phyloP scores from a whole-genome alignment of 2,329 filamentous ascomycete genomes.

The Hymenoscyphus fraxineus region DNA sequence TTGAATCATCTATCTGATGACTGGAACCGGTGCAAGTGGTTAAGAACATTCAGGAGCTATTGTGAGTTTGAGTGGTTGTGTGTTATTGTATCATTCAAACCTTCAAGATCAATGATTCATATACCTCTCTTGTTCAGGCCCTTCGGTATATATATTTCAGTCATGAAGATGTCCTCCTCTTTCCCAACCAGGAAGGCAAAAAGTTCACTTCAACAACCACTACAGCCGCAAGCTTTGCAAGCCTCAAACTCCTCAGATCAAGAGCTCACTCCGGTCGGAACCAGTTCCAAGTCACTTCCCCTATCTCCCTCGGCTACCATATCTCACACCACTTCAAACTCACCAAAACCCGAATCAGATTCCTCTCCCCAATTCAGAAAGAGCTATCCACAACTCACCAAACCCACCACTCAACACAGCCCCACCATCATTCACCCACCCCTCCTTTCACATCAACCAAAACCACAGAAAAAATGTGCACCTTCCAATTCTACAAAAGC shows the following conservation, averaged over 20 bases:
- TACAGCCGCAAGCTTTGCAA: neutral
- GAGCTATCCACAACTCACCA: neutral
- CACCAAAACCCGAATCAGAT: neutral
- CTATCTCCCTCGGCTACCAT: neutral
- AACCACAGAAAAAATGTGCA: neutral
- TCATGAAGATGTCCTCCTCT: neutral
- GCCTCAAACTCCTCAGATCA: neutral
- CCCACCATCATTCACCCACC: neutral
- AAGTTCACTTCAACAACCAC: neutral
- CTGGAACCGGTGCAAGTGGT: neutral
- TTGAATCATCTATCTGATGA: neutral
- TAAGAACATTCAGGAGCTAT: neutral
- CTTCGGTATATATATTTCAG: neutral
- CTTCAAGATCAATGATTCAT: neutral
- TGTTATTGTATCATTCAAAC: neutral
- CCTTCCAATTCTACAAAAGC: constrained; percentile 13
- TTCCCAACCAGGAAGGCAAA: neutral
- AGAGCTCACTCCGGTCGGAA: neutral
- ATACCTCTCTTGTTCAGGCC: neutral
- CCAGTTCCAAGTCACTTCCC: neutral
- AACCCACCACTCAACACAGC: neutral
- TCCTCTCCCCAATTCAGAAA: neutral
- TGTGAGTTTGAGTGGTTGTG: neutral
- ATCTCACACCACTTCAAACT: neutral
- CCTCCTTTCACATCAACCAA: no score